Base-by-base conservation (phyloP, 192 early-diverging fungal species). In the Linnemannia exigua region DNA sequence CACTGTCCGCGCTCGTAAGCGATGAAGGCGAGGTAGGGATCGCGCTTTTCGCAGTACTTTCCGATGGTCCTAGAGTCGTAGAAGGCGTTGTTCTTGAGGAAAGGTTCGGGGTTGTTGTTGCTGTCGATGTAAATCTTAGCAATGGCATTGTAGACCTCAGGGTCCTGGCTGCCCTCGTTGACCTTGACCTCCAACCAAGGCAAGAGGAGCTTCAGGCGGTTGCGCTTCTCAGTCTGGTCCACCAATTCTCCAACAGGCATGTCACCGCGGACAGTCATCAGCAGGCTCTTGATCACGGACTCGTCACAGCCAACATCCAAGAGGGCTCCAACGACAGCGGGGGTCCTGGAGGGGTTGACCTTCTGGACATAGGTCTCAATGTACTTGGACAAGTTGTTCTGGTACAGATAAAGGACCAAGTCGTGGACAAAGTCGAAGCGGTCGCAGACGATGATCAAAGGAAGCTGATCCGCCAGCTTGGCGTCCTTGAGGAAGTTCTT, bases 321-420 rank as follows among this genome's bases (percentile, higher is more conserved):
- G 61, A 99, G 90, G n/a, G 96, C 99, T 31, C 98, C 99, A 76
- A 99, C 92, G 41, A 99, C 99, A 70, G 95, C 93, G 44, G 99
- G 98, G 47, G 98, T 96, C 72, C 99, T 96, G 37, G 92, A 82
- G 9, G 99, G 92, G 88, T 99, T 99, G 73, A 99, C 98, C 83
- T 97, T 98, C 81, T 99, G 99, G n/a, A 99, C 99, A 81, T 99
- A 99, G 25, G 98, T 95, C 89, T 99, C 99, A 84, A 99, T 98
- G 90, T 97, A 99, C 91, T 98, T 97, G 88, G 91, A 95, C 81
- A 97, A 87, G 74, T 95, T 94, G 90, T 97, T 97, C 75, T 98
- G 96, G 91, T 99, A 99, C 84, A 99, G 89, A 69, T 96, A 98
- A 44, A 99, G 92, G 11, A 99, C 96, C 36, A 99, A 90, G 77